Conservation (phyloP, 1,139 yeast species). For the Torulaspora globosa region DNA sequence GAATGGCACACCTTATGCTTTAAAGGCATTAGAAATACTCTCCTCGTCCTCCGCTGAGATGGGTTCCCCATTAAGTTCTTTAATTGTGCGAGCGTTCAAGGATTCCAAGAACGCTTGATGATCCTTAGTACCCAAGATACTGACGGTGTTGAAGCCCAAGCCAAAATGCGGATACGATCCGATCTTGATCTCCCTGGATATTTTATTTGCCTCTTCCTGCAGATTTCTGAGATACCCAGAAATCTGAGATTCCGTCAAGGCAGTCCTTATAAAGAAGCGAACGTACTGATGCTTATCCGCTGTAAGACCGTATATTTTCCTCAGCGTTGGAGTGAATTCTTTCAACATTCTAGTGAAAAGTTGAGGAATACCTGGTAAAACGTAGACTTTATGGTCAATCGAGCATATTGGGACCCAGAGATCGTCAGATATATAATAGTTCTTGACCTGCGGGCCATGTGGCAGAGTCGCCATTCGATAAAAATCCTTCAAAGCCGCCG, state of each 20-base stretch:
- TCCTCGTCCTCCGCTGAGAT: constrained; percentile 56
- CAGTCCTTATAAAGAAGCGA: constrained; percentile 62
- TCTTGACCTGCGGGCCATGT: constrained; percentile 45
- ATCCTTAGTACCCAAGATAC: constrained; percentile 58
- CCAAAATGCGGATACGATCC: constrained; percentile 82
- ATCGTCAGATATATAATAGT: constrained; percentile 50
- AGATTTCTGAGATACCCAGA: constrained; percentile 58
- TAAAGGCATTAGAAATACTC: constrained; percentile 27
- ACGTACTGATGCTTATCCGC: constrained; percentile 34
- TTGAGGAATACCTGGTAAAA: constrained; percentile 81
- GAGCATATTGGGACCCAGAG: constrained; percentile 84
- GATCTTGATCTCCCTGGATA: constrained; percentile 49
- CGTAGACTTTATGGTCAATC: constrained; percentile 55
- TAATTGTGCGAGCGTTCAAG: constrained; percentile 47
- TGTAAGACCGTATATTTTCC: constrained; percentile 23
- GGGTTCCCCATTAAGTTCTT: constrained; percentile 50
- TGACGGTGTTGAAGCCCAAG: constrained; percentile 60
- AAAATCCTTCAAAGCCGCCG: constrained; percentile 54
- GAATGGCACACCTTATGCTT: background rate
- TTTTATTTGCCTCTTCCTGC: constrained; percentile 46
- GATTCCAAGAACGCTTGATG: constrained; percentile 40
- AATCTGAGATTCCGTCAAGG: constrained; percentile 57
- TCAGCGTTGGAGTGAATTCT: constrained; percentile 36
- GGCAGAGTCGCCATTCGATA: constrained; percentile 81
- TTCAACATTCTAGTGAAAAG: constrained; percentile 56